These are phyloP conservation scores for Salix caprea DNA, from an alignment of 345 rosid genomes.

Conservation along the genomic window DNA sequence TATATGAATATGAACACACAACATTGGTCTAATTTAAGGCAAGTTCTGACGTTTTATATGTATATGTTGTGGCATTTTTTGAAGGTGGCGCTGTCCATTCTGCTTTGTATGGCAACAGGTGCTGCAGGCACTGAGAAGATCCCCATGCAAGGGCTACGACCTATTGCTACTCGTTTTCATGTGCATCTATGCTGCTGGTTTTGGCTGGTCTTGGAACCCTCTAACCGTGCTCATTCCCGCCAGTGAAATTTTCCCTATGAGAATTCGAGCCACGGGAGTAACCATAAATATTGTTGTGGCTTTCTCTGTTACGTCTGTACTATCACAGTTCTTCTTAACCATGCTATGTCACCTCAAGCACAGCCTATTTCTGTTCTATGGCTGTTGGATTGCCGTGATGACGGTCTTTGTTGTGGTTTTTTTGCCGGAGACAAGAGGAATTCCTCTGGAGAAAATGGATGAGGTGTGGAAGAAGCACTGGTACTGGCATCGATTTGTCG, in stretches of 20 bases:
- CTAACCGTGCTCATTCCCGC: constrained; percentile 57
- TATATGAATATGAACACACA: no score
- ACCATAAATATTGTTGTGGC: no score
- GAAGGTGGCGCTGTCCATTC: constrained; percentile 21
- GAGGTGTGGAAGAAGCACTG: constrained; percentile 50
- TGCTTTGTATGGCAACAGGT: constrained; percentile 39
- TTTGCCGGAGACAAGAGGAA: constrained; percentile 30
- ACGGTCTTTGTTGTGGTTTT: no score
- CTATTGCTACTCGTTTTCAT: constrained; percentile 39
- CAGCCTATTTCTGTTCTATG: no score
- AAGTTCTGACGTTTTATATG: not conserved
- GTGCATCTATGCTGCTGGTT: constrained; percentile 62
- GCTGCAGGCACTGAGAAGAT: constrained; percentile 39
- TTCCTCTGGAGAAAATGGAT: constrained; percentile 40
- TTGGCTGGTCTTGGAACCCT: constrained; percentile 79
- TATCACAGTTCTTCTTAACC: no score
- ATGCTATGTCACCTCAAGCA: no score
- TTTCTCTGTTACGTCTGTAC: no score
- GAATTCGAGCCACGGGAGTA: constrained; percentile 48
- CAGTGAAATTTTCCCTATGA: constrained; percentile 63
- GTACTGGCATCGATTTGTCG: constrained; percentile 44
- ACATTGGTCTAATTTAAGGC: no score
- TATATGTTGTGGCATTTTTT: not conserved
- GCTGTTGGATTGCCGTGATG: no score
- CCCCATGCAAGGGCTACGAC: constrained; percentile 33